These are phyloP conservation scores for Saturnispora gosingensis DNA, from an alignment of 805 yeast genomes.

Conservation along the genomic window DNA sequence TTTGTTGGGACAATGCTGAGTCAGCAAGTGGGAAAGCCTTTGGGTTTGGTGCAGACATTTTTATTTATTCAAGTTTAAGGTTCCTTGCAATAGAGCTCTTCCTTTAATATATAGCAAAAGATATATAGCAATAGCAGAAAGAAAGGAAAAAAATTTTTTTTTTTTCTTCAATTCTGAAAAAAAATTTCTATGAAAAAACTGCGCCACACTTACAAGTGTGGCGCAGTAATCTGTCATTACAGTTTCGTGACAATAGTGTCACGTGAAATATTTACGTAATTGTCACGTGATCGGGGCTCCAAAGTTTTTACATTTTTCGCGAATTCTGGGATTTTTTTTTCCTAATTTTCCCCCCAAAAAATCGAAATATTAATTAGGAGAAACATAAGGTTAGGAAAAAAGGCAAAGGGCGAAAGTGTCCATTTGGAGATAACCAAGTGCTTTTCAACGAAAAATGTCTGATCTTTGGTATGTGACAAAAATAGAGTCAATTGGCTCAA, in stretches of 20 bases:
- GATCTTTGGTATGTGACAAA: conserved; percentile 58
- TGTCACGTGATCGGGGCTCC: neutral
- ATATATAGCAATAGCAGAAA: neutral
- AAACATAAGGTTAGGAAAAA: neutral
- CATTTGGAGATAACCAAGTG: neutral
- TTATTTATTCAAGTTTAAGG: conserved; percentile 24
- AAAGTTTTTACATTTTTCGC: neutral
- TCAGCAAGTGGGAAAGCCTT: conserved; percentile 99
- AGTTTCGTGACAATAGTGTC: neutral
- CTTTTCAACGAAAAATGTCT: conserved; percentile 37
- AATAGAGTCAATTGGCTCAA: neutral
- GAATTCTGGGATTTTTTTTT: neutral
- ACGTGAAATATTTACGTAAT: neutral
- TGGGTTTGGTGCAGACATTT: conserved; percentile 87
- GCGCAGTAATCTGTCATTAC: neutral
- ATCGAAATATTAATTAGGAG: neutral
- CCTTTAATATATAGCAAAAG: conserved; percentile 20
- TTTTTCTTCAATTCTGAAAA: neutral
- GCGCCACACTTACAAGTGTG: neutral
- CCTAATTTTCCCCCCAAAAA: neutral
- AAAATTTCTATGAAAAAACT: neutral
- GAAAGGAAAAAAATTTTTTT: neutral
- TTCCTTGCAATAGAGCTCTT: conserved; percentile 45
- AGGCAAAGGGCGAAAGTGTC: neutral
- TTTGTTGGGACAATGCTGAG: conserved; percentile 89